These are phyloP conservation scores for Cercospora sp. DNA, from an alignment of 2,329 filamentous ascomycete species.

Conservation along the genomic window DNA sequence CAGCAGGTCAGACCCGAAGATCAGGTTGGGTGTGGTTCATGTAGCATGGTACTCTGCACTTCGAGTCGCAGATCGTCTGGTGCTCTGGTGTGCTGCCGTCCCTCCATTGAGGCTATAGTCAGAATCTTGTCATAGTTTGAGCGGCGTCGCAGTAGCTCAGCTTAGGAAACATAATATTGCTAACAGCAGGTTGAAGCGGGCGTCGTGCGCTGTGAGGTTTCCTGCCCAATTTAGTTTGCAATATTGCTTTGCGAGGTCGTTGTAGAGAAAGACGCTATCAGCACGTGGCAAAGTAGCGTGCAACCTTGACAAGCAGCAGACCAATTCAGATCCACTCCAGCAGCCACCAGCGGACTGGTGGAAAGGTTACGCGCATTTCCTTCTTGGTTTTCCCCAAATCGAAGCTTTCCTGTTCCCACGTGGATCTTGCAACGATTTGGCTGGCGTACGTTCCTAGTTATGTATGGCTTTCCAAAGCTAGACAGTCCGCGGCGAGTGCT, in stretches of 20 bases:
- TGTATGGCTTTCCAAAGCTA: neutral
- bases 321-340: neutral
- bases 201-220: neutral
- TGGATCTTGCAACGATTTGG: neutral
- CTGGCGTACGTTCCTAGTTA: neutral
- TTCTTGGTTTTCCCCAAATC: neutral
- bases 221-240: neutral
- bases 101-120: neutral
- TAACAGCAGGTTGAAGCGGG: neutral
- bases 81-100: neutral
- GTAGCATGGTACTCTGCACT: neutral
- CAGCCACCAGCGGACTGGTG: neutral
- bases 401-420: neutral
- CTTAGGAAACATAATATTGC: neutral
- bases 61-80: neutral
- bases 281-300: neutral
- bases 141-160: neutral
- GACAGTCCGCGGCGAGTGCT: neutral
- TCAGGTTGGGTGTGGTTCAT: neutral
- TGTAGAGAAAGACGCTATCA: neutral
- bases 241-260: neutral
- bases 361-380: neutral
- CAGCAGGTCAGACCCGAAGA: neutral
- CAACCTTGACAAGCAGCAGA: neutral
- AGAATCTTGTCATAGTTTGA: neutral